Conservation (phyloP, 768 basidiomycete genomes). For the Rhodotorula sphaerocarpa region DNA sequence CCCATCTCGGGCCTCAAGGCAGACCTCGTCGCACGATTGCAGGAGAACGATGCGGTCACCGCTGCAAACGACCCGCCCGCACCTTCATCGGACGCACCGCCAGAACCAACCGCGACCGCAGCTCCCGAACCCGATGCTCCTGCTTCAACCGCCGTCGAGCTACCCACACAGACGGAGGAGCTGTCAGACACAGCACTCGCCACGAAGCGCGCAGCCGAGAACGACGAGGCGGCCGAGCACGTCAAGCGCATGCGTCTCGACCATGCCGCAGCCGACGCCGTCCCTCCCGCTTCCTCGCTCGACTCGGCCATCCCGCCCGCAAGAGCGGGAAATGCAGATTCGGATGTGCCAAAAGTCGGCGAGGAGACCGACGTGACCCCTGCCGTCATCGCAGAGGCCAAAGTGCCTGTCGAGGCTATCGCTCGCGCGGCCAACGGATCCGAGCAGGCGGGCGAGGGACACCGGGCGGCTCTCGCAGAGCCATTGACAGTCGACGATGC, state of each 20-base stretch:
- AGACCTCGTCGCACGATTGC: slow-evolving; percentile 20
- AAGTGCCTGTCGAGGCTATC: slow-evolving; percentile 1
- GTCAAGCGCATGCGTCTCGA: neutral
- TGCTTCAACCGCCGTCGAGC: too few relatives aligned
- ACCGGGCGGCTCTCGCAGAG: too few relatives aligned
- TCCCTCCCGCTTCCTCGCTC: neutral
- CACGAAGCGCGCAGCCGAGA: neutral
- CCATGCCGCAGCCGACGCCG: neutral
- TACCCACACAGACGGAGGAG: too few relatives aligned
- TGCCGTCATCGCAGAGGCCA: neutral
- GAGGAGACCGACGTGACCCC: neutral
- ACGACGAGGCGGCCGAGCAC: neutral
- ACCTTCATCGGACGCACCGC: neutral
- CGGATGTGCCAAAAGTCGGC: neutral
- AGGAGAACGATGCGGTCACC: slow-evolving; percentile 2
- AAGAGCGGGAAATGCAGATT: neutral
- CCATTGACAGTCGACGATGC: too few relatives aligned
- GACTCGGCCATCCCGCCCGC: slow-evolving; percentile 1
- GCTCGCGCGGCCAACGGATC: neutral
- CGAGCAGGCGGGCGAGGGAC: too few relatives aligned
- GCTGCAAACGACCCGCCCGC: neutral
- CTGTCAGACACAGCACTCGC: neutral
- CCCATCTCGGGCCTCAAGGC: slow-evolving; percentile 28
- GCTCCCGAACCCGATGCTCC: too few relatives aligned
- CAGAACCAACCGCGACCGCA: too few relatives aligned